Evolutionary conservation across 2,329 filamentous ascomycete genomes (phyloP).

Genomic region (Triangularia verruculosa): DNA sequence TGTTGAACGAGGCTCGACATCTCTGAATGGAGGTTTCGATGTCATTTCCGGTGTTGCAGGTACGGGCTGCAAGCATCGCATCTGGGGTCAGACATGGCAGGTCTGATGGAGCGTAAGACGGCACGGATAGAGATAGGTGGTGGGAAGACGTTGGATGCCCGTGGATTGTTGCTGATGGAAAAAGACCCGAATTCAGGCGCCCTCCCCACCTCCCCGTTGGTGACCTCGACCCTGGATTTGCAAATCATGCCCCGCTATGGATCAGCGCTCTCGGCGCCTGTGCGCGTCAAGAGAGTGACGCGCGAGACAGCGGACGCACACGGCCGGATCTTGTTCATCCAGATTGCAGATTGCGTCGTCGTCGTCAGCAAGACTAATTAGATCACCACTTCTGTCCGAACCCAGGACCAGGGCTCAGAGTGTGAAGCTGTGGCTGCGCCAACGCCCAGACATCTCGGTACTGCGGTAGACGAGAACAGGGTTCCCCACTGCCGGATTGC

Average conservation of each 20-base stretch:
- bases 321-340: conserved; percentile 22
- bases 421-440: conserved; percentile 14
- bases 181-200: neutral
- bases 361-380: conserved; percentile 22
- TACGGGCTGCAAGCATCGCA: neutral
- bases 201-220: neutral
- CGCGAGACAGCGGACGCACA: neutral
- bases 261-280: neutral
- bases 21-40: neutral
- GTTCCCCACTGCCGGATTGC: conserved; percentile 17
- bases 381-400: neutral
- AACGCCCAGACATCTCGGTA: neutral
- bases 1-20: neutral
- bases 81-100: no score
- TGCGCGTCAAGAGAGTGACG: neutral
- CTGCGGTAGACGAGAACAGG: conserved; percentile 7
- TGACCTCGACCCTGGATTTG: neutral
- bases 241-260: neutral
- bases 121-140: neutral
- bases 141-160: neutral
- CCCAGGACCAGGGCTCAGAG: neutral
- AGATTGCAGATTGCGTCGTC: conserved; percentile 20
- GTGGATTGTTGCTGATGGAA: neutral
- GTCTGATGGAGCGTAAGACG: neutral
- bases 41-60: neutral